Evolutionary conservation across 2,329 filamentous ascomycete genomes (phyloP).

Genomic region (Colletotrichum neosansevieriae): DNA sequence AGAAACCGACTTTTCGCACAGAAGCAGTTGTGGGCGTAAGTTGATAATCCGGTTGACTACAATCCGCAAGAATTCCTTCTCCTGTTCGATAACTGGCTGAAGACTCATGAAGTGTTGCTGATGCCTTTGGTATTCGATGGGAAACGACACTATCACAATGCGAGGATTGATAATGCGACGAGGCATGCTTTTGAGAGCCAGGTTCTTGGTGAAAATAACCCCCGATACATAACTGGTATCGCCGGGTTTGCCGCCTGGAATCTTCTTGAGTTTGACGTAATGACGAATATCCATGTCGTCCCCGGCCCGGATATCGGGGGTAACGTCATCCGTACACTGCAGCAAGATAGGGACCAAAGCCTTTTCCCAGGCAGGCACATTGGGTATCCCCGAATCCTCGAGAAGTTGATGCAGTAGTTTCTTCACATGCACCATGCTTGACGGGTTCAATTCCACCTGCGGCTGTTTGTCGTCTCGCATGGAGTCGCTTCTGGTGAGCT

Average conservation of each 20-base stretch:
- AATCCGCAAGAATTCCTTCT: conserved; percentile 92
- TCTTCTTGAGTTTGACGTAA: conserved; percentile 97
- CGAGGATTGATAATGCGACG: conserved; percentile 85
- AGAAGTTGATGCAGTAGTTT: conserved; percentile 87
- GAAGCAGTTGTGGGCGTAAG: conserved; percentile 83
- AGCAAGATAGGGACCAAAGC: conserved; percentile 91
- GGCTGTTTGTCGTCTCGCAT: conserved; percentile 81
- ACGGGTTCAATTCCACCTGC: conserved; percentile 85
- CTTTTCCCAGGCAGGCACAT: conserved; percentile 85
- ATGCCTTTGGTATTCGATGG: conserved; percentile 95
- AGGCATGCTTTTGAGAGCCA: conserved; percentile 96
- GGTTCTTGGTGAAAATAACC: conserved; percentile 96
- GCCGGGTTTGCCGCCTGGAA: conserved; percentile 87
- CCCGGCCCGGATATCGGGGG: conserved; percentile 88
- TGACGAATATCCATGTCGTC: conserved; percentile 98
- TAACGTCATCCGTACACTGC: conserved; percentile 92
- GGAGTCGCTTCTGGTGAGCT: conserved; percentile 82
- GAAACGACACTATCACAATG: conserved; percentile 93
- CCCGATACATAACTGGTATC: conserved; percentile 98
- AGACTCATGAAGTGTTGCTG: conserved; percentile 96
- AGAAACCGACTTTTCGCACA: conserved; percentile 94
- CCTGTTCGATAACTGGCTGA: conserved; percentile 95
- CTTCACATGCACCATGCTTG: conserved; percentile 89
- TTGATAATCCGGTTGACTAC: conserved; percentile 92
- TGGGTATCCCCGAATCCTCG: conserved; percentile 79